Conservation (phyloP, 2,329 filamentous ascomycete species). For the Diaporthe caulivora region DNA sequence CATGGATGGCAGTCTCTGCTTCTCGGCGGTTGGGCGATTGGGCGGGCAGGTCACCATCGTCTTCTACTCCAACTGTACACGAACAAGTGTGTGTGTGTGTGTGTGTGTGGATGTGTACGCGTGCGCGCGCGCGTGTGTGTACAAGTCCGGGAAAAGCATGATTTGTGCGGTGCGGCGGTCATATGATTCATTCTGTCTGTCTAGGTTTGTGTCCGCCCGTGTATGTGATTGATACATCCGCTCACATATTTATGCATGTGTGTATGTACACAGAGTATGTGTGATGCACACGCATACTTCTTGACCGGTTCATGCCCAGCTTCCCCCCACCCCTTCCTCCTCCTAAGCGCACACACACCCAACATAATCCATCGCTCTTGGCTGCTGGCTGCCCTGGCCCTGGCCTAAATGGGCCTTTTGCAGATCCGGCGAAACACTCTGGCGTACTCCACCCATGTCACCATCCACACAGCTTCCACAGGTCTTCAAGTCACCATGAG, state of each 20-base stretch:
- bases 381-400: neutral
- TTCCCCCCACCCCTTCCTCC: neutral
- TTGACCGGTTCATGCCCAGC: slow-evolving; percentile 11
- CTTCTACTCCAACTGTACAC: no score
- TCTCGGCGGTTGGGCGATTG: neutral
- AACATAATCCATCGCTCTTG: neutral
- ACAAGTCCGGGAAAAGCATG: no score
- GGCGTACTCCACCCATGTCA: neutral
- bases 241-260: neutral
- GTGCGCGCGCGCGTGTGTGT: neutral
- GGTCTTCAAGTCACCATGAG: neutral
- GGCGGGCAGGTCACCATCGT: no score
- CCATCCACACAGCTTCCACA: neutral
- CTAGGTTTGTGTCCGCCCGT: neutral
- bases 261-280: neutral
- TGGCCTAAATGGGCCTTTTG: slow-evolving; percentile 16
- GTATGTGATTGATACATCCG: neutral
- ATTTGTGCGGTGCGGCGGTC: no score
- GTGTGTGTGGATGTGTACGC: neutral
- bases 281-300: neutral
- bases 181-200: no score
- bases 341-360: neutral
- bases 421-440: slow-evolving; percentile 22
- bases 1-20: neutral
- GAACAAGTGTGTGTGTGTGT: no score